phyloP scores from a whole-genome alignment of 805 yeast genomes.

The Barnettozyma wickerhamii region DNA sequence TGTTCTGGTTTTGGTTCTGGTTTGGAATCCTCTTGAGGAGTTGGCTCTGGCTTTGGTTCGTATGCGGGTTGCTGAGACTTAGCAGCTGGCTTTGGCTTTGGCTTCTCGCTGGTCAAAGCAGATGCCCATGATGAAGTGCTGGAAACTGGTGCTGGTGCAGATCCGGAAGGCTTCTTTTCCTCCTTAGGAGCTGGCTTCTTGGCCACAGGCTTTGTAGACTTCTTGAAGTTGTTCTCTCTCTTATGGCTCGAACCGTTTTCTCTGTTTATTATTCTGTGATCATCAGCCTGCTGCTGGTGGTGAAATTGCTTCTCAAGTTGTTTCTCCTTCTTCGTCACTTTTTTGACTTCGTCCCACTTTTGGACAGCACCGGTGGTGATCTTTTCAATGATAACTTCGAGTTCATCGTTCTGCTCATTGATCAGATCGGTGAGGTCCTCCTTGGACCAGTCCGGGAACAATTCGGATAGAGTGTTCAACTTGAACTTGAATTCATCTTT shows the following conservation, averaged over 20 bases:
- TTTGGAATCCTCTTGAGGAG: slow-evolving; percentile 12
- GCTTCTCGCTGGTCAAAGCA: slow-evolving; percentile 23
- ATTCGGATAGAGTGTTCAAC: slow-evolving; percentile 61
- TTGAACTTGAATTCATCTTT: slow-evolving; percentile 33
- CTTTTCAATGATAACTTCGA: slow-evolving; percentile 78
- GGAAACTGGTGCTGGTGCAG: slow-evolving; percentile 18
- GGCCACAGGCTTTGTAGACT: slow-evolving; percentile 8
- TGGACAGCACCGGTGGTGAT: slow-evolving; percentile 87
- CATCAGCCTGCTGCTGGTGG: slow-evolving; percentile 16
- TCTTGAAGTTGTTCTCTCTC: slow-evolving; percentile 8
- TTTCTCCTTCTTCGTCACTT: slow-evolving; percentile 53
- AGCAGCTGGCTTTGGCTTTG: slow-evolving; percentile 20
- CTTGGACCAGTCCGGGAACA: slow-evolving; percentile 92
- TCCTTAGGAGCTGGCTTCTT: slow-evolving; percentile 15
- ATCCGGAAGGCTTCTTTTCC: slow-evolving; percentile 15
- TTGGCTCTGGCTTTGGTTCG: slow-evolving; percentile 7
- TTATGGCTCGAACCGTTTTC: slow-evolving; percentile 16
- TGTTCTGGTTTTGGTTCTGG: slow-evolving; percentile 9
- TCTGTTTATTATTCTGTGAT: slow-evolving; percentile 20
- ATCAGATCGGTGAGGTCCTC: slow-evolving; percentile 79
- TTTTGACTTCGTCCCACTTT: slow-evolving; percentile 92
- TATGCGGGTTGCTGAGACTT: slow-evolving; percentile 12
- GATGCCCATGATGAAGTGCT: slow-evolving; percentile 26
- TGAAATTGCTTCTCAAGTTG: slow-evolving; percentile 27
- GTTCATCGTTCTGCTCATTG: slow-evolving; percentile 62